phyloP scores from a whole-genome alignment of 2,329 filamentous ascomycete genomes.

The Helicocarpus griseus region DNA sequence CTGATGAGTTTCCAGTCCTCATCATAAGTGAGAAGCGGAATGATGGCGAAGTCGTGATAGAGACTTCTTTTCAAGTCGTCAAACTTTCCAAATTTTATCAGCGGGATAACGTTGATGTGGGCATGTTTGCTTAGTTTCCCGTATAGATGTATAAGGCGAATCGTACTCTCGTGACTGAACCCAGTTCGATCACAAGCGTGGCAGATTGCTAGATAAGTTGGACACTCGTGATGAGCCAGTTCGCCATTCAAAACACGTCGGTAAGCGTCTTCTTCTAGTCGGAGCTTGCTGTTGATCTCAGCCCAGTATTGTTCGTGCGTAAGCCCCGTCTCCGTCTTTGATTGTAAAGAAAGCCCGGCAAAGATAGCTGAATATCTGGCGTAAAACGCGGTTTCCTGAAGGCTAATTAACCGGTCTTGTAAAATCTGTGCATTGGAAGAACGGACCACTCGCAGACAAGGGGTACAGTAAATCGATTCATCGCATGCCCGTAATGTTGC shows the following conservation, averaged over 20 bases:
- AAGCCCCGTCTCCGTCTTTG: neutral
- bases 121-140: neutral
- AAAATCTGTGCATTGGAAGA: neutral
- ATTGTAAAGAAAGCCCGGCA: neutral
- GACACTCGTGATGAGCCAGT: neutral
- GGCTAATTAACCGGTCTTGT: neutral
- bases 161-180: neutral
- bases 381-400: neutral
- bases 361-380: neutral
- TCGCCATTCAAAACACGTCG: neutral
- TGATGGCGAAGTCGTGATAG: neutral
- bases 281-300: neutral
- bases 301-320: neutral
- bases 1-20: neutral
- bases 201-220: neutral
- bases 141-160: neutral
- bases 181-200: neutral
- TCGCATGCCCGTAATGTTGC: neutral
- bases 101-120: neutral
- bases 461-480: neutral
- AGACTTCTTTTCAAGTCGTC: neutral
- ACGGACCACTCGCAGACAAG: neutral
- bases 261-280: neutral
- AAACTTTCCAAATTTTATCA: neutral
- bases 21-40: neutral